Evolutionary conservation across 805 yeast species (phyloP).

Genomic region (Yarrowia keelungensis): DNA sequence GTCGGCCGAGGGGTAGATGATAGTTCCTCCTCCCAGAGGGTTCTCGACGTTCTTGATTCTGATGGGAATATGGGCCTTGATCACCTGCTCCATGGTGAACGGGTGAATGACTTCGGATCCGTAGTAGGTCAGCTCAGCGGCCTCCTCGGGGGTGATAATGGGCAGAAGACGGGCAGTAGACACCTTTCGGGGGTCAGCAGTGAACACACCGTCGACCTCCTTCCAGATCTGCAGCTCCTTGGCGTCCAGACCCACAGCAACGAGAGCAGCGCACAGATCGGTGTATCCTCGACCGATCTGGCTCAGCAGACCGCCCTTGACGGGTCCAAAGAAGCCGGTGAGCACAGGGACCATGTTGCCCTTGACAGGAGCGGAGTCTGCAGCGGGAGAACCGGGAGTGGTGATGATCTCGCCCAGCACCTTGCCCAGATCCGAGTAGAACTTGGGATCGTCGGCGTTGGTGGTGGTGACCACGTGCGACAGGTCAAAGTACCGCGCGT

Average conservation of each 20-base stretch:
- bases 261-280: constrained; percentile 94
- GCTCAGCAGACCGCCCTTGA: constrained; percentile 93
- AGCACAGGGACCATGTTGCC: constrained; percentile 76
- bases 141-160: constrained; percentile 97
- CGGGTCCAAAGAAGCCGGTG: constrained; percentile 93
- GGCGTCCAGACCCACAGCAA: constrained; percentile 91
- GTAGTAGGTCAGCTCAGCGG: constrained; percentile 96
- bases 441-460: constrained; percentile 60
- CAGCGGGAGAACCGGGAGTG: constrained; percentile 45
- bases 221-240: constrained; percentile 98
- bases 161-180: constrained; percentile 83
- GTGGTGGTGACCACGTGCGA: constrained; percentile 70
- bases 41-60: constrained; percentile 95
- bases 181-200: constrained; percentile 97
- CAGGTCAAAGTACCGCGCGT: constrained; percentile 80
- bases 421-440: constrained; percentile 61
- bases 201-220: constrained; percentile 98
- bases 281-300: constrained; percentile 98
- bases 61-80: constrained; percentile 93
- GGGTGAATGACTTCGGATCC: constrained; percentile 99
- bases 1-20: constrained; percentile 76
- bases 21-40: constrained; percentile 91
- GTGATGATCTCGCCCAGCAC: constrained; percentile 58
- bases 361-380: constrained; percentile 13
- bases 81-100: constrained; percentile 98